Base-by-base conservation (phyloP, 2,329 filamentous ascomycete genomes). In the Trichophaea hybrida region DNA sequence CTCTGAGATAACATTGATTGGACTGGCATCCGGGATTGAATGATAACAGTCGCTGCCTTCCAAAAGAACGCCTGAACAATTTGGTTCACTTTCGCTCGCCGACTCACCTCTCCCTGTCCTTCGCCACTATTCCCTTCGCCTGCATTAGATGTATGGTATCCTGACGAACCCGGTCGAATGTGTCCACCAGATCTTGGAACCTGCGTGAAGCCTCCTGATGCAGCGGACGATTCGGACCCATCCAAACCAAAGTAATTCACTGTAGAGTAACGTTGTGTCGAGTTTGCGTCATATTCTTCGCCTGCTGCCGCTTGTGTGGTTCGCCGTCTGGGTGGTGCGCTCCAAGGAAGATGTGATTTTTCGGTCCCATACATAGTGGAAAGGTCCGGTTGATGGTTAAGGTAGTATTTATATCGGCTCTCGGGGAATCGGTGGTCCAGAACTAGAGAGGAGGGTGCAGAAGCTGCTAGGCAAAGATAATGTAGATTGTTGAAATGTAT, bases 1-100 rank as follows among this genome's bases (percentile, higher is more conserved):
- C 59, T 65, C 32, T 55, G 55, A 52, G 61, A 61, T 35, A 55
- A 44, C 49, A 61, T 35, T 34, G 63, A 59, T 57, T 48, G 54
- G 31, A 59, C 56, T n/a, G 51, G 31, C 49, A 64, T 59, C 44
- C 64, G 57, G 51, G 56, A 37, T 33, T 65, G 61, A 37, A 66
- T 55, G 15, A 66, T 64, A 35, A 65, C 53, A 63, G 65, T 65
- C 40, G 63, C 59, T 46, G 64, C 64, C 48, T 66, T 66, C 57
- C 55, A 59, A 59, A 65, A 66, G 44, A 64, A 66, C 35, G 59
- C 61, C 50, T 65, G 64, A 24, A 66, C 61, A 58, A 66, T 61
- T 50, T 65, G 64, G 34, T 66, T 66, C 50, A 65, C 63, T 58
- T 58, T 63, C 13, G 64, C 64, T 60, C 64, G 61, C n/a, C 57